Conservation (phyloP, 148 eudicot genomes). For the Arbutus unedo region DNA sequence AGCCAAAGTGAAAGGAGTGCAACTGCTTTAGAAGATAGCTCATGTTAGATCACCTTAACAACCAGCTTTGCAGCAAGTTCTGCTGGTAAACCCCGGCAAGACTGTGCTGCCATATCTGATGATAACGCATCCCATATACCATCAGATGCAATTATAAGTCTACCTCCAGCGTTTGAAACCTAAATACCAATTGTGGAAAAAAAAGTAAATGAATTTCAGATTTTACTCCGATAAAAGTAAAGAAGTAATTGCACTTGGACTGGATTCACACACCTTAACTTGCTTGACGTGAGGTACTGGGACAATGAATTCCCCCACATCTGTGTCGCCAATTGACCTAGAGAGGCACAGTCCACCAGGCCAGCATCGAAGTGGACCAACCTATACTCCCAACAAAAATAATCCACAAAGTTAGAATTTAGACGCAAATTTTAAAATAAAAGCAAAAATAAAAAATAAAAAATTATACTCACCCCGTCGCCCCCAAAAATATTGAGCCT, state of each 20-base stretch:
- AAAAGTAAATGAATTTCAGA: neutral
- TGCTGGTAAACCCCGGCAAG: constrained; percentile 90
- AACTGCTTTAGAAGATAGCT: neutral
- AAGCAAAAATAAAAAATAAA: constrained; percentile 2
- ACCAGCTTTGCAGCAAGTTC: constrained; percentile 97
- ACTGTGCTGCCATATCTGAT: constrained; percentile 80
- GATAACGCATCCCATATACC: constrained; percentile 97
- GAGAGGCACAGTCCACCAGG: constrained; percentile 99
- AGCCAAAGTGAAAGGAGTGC: neutral
- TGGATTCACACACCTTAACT: constrained; percentile 64
- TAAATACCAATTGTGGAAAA: constrained; percentile 21
- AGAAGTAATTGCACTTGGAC: neutral
- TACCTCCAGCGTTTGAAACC: constrained; percentile 92
- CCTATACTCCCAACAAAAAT: constrained; percentile 34
- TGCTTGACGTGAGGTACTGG: constrained; percentile 99
- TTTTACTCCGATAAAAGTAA: constrained; percentile 7
- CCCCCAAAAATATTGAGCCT: constrained; percentile 82
- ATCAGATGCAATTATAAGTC: constrained; percentile 96
- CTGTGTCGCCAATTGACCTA: constrained; percentile 96
- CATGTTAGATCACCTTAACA: constrained; percentile 62
- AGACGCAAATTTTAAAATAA: neutral
- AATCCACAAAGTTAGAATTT: neutral
- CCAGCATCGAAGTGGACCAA: constrained; percentile 99
- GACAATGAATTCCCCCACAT: constrained; percentile 97
- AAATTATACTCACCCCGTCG: constrained; percentile 52